A percentile compares a stretch with the other conserved stretches of the same genome.
phyloP scores from a whole-genome alignment of 371 early-diverging fungal species.

The Rhizomucor pusillus region DNA sequence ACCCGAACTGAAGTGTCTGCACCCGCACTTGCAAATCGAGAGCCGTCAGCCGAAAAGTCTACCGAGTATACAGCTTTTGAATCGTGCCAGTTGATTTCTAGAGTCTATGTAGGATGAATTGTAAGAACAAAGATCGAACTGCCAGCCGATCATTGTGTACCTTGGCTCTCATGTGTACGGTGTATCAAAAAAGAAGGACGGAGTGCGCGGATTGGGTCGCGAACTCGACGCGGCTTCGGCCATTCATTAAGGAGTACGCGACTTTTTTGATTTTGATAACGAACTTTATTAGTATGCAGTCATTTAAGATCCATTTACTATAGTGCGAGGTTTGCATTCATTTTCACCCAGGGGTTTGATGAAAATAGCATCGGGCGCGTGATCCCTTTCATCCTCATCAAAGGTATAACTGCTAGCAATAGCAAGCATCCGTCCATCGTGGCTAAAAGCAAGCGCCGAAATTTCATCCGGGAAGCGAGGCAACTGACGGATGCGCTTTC shows the following conservation, averaged over 20 bases:
- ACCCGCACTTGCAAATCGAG: conserved; percentile 87
- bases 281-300: neutral
- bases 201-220: too few species aligned
- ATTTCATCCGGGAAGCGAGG: conserved; percentile 84
- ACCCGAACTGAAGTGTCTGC: conserved; percentile 89
- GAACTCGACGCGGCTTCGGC: too few species aligned
- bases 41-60: conserved; percentile 78
- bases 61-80: conserved; percentile 86
- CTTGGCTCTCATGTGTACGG: too few species aligned
- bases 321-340: conserved; percentile 61
- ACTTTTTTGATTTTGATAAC: too few species aligned
- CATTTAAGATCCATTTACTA: conserved; percentile 6
- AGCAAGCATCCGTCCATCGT: conserved; percentile 79
- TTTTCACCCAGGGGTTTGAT: conserved; percentile 68
- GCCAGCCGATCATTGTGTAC: too few species aligned
- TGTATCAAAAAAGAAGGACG: too few species aligned
- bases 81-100: conserved; percentile 96
- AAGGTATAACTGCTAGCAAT: conserved; percentile 90
- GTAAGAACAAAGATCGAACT: too few species aligned
- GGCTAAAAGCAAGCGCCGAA: conserved; percentile 77
- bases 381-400: conserved; percentile 93
- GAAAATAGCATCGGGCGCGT: conserved; percentile 79
- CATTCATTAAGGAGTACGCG: too few species aligned
- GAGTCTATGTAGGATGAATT: too few species aligned
- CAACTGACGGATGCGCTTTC: conserved; percentile 82